Evolutionary conservation across 2,329 filamentous ascomycete species (phyloP).

Genomic region (Alternaria brassicae): DNA sequence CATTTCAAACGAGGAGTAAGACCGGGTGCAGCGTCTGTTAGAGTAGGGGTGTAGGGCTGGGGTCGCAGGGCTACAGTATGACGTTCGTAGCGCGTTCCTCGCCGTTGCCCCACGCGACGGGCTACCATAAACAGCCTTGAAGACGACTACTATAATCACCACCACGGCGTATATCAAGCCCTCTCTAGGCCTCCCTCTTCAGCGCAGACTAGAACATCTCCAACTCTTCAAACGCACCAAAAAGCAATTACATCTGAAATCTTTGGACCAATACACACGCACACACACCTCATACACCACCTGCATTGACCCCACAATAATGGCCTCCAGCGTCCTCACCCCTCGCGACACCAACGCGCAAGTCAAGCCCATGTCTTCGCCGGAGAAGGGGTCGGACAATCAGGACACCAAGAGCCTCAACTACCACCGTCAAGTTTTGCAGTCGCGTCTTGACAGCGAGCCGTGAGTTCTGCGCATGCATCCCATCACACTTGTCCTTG

Average conservation of each 20-base stretch:
- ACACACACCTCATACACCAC: not conserved
- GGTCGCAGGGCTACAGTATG: slow-evolving; percentile 8
- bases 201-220: not conserved
- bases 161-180: slow-evolving; percentile 5
- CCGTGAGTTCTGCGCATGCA: slow-evolving; percentile 59
- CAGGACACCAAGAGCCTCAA: slow-evolving; percentile 62
- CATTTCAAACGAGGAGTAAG: not conserved
- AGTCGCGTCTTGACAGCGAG: slow-evolving; percentile 72
- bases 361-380: slow-evolving; percentile 33
- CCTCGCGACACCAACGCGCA: slow-evolving; percentile 70
- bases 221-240: not conserved
- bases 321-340: slow-evolving; percentile 68
- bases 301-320: slow-evolving; percentile 37
- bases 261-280: not conserved
- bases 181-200: not conserved
- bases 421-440: slow-evolving; percentile 77
- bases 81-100: slow-evolving; percentile 17
- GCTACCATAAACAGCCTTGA: slow-evolving; percentile 15
- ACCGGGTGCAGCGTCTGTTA: not conserved
- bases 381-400: slow-evolving; percentile 34
- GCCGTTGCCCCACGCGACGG: slow-evolving; percentile 23
- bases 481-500: not conserved
- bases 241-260: not conserved
- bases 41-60: slow-evolving; percentile 8
- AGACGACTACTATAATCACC: slow-evolving; percentile 6